A percentile compares a stretch with the other conserved stretches of the same genome.
Conservation (phyloP, 441 rosid species). For the Raphanus hybrid region DNA sequence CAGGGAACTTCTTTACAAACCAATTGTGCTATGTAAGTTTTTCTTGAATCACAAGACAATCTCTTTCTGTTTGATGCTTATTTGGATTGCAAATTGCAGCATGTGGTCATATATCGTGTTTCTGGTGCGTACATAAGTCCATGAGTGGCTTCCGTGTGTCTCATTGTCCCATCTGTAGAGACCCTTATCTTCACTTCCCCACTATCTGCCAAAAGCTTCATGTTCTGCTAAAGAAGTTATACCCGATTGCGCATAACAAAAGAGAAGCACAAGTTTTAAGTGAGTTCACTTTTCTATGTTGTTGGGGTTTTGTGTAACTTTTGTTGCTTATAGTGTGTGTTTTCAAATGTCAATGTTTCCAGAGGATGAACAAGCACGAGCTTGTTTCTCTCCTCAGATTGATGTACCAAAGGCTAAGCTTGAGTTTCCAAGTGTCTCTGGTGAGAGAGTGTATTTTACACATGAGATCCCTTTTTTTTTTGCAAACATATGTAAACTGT, state of each 20-base stretch:
- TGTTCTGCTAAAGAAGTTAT: slow-evolving; percentile 63
- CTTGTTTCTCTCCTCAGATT: slow-evolving; percentile 64
- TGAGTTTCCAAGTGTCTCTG: slow-evolving; percentile 28
- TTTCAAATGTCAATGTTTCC: slow-evolving; percentile 29
- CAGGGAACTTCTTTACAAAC: slow-evolving; percentile 93
- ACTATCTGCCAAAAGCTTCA: slow-evolving; percentile 66
- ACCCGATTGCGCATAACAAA: slow-evolving; percentile 60
- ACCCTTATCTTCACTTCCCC: slow-evolving; percentile 69
- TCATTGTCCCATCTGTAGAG: slow-evolving; percentile 74
- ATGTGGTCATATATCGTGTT: slow-evolving; percentile 91
- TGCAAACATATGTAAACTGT: no score
- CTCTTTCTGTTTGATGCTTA: background rate
- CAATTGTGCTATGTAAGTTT: slow-evolving; percentile 74
- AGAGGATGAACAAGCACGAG: slow-evolving; percentile 59
- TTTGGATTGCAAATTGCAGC: slow-evolving; percentile 47
- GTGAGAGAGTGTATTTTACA: slow-evolving; percentile 15
- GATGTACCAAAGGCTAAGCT: slow-evolving; percentile 38
- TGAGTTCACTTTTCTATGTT: slow-evolving; percentile 33
- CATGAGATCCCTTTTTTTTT: background rate
- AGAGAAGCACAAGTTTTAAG: slow-evolving; percentile 62
- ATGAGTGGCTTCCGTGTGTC: slow-evolving; percentile 50
- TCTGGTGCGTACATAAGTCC: slow-evolving; percentile 82
- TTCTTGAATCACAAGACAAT: background rate
- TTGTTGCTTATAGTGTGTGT: slow-evolving; percentile 14
- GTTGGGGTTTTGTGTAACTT: no score